phyloP scores from a whole-genome alignment of 2,329 filamentous ascomycete species.

The Colletotrichum sp. region DNA sequence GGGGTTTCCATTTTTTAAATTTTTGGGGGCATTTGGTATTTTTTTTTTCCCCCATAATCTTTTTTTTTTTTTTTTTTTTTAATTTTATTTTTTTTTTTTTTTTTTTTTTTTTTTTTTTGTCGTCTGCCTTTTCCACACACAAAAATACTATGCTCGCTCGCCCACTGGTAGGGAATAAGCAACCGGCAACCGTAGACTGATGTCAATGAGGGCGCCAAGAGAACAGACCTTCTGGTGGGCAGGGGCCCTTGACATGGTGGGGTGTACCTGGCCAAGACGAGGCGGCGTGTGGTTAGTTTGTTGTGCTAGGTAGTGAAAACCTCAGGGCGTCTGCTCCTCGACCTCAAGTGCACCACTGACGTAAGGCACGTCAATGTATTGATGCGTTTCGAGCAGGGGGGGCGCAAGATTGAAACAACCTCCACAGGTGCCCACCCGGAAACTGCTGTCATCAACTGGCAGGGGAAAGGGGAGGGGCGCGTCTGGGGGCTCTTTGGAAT shows the following conservation, averaged over 20 bases:
- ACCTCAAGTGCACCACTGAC: conserved; percentile 15
- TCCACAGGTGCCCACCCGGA: conserved; percentile 12
- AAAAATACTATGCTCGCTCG: not conserved
- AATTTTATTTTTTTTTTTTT: not conserved
- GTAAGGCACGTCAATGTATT: conserved; percentile 19
- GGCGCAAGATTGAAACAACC: conserved; percentile 20
- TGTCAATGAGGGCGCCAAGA: conserved; percentile 16
- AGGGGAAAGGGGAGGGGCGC: not conserved
- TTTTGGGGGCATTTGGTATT: too few species aligned
- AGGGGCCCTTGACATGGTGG: not conserved
- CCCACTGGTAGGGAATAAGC: conserved; percentile 1
- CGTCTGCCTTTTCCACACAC: not conserved
- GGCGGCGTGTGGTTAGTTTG: not conserved
- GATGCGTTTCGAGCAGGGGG: conserved; percentile 24
- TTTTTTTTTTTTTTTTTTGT: not conserved
- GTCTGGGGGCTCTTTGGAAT: not conserved
- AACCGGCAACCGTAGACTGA: conserved; percentile 16
- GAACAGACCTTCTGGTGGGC: not conserved
- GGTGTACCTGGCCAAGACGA: not conserved
- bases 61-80: not conserved
- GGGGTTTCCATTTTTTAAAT: too few species aligned
- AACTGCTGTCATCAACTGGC: conserved; percentile 18
- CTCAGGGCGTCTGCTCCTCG: not conserved
- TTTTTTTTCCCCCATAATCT: not conserved
- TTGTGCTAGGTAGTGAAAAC: not conserved